Evolutionary conservation across 768 basidiomycete species (phyloP), one percentile per base, ranked within the genome.

Genomic region (Rhizopogon vesiculosus): DNA sequence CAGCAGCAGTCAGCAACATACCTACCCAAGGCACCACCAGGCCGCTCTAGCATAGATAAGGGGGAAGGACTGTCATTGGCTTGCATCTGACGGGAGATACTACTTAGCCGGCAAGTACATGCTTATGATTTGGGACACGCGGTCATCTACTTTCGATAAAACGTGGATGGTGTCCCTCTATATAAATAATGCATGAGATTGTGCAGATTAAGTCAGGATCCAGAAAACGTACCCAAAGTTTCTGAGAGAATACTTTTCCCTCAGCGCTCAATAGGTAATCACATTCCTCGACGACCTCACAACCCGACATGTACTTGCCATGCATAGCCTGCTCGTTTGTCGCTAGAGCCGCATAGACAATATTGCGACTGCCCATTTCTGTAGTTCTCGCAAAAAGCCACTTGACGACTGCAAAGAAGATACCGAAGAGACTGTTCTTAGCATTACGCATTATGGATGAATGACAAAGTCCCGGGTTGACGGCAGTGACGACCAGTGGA

Each of bases 391-490:
- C 66, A 5, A 69, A 25, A 29, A 66, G 10, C 5, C 4, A 40
- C 18, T 55, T 59, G 6, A 65, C 42, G 7, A 51, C 0, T 3
- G 31, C 38, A 13, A 54, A n/a, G 2, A 58, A 0, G 2, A 45
- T 1, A 39, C 59, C 57, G 6, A 54, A 35, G 33, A 29, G 42
- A 53, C 59, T 55, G 19, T 45, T 42, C 8, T 22, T 29, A 7
- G 39, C 7, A 46, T 51, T 42, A 4, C 71, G 67, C 35, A 31
- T 51, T 12, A 76, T 60, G 5, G 54, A 49, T 7, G 74, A 71
- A n/a, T 57, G 19, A 25, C 69, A 76, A 53, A 64, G 69, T 2
- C 76, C 75, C 0, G 75, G 74, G 51, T 69, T 58, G 33, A 68
- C 62, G 35, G 61, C 62, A 66, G 25, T 63, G 25, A 25, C 57